These are phyloP conservation scores for Alternaria sp. DNA, from an alignment of 2,329 filamentous ascomycete species.

Conservation along the genomic window DNA sequence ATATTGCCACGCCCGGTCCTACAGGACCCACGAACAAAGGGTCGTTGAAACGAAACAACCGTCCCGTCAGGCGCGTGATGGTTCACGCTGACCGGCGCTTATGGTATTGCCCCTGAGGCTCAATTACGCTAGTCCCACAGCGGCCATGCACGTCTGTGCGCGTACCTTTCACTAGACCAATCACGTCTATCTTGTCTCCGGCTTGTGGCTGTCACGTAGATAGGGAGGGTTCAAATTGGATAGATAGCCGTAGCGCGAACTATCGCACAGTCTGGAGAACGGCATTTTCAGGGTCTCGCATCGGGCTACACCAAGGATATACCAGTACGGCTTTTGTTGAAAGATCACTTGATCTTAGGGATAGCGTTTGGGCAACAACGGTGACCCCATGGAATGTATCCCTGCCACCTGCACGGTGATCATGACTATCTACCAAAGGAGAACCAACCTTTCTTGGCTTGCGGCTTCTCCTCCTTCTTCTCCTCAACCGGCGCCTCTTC, in stretches of 20 bases:
- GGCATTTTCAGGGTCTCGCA: conserved; percentile 4
- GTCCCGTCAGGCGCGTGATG: conserved; percentile 32
- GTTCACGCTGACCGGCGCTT: conserved; percentile 31
- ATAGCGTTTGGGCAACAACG: conserved; percentile 7
- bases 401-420: neutral
- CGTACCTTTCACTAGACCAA: conserved; percentile 20
- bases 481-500: conserved; percentile 33
- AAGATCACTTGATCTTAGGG: neutral
- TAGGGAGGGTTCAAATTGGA: conserved; percentile 14
- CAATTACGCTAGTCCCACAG: conserved; percentile 34
- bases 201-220: conserved; percentile 21
- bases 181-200: conserved; percentile 18
- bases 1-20: conserved; percentile 13
- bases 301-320: neutral
- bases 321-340: neutral
- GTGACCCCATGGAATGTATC: conserved; percentile 5
- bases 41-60: conserved; percentile 31
- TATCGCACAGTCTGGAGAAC: conserved; percentile 8
- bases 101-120: conserved; percentile 32
- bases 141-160: conserved; percentile 17
- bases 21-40: conserved; percentile 29
- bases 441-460: conserved; percentile 59
- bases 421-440: conserved; percentile 54
- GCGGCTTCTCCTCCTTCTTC: conserved; percentile 44
- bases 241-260: conserved; percentile 16